A percentile compares a stretch with the other conserved stretches of the same genome.
Evolutionary conservation across 768 basidiomycete species (phyloP).

Genomic region (Serendipita sp.): DNA sequence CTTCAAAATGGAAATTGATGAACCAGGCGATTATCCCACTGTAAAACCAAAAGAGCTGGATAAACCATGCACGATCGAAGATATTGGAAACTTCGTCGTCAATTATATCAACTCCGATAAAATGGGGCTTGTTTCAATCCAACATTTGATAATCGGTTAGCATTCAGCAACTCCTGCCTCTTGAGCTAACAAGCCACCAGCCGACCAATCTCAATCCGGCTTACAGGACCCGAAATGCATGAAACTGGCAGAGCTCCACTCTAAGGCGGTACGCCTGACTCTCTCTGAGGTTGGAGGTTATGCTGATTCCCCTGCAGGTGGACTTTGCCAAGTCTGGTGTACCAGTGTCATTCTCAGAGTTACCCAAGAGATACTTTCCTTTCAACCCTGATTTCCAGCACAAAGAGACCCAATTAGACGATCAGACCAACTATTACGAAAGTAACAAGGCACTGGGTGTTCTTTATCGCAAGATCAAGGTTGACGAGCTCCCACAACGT

Average conservation of each 20-base stretch:
- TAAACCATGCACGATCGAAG: slow-evolving; percentile 37
- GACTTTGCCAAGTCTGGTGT: slow-evolving; percentile 14
- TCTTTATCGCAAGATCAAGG: slow-evolving; percentile 8
- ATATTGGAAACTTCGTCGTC: slow-evolving; percentile 53
- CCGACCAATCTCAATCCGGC: slow-evolving; percentile 41
- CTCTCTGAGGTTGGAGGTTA: not conserved
- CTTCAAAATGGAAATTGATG: slow-evolving; percentile 13
- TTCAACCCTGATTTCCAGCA: not conserved
- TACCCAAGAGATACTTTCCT: slow-evolving; percentile 7
- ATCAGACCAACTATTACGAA: slow-evolving; percentile 5
- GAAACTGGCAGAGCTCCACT: slow-evolving; percentile 36
- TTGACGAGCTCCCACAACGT: not conserved
- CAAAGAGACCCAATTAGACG: slow-evolving; percentile 10
- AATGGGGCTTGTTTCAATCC: slow-evolving; percentile 36
- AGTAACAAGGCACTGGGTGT: slow-evolving; percentile 7
- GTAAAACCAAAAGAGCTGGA: slow-evolving; percentile 30
- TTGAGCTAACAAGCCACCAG: slow-evolving; percentile 42
- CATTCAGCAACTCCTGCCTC: not conserved
- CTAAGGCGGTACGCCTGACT: not conserved
- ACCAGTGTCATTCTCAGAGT: not conserved
- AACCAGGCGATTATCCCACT: slow-evolving; percentile 35
- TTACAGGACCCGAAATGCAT: slow-evolving; percentile 40
- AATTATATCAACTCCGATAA: slow-evolving; percentile 57
- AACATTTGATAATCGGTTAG: slow-evolving; percentile 31
- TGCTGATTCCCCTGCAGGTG: slow-evolving; percentile 6